Evolutionary conservation across 2,329 filamentous ascomycete genomes (phyloP).

Genomic region (Xylaria polymorpha): DNA sequence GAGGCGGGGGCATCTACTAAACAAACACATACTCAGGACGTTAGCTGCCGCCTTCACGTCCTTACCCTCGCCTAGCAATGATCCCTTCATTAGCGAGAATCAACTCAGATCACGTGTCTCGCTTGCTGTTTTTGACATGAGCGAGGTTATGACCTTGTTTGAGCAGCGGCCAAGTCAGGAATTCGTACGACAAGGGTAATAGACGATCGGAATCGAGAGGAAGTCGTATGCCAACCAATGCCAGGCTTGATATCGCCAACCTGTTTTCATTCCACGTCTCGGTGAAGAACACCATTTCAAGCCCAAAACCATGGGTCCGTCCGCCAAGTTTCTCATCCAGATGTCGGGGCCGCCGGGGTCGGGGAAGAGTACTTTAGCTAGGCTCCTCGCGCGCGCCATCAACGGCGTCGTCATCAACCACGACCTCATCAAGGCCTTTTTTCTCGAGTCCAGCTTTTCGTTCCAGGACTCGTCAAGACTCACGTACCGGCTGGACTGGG

Average conservation of each 20-base stretch:
- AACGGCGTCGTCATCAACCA: constrained; percentile 52
- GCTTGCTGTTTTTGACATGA: constrained; percentile 4
- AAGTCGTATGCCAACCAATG: background rate
- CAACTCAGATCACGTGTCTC: constrained; percentile 2
- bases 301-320: constrained; percentile 3
- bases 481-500: constrained; percentile 53
- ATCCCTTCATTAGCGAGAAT: background rate
- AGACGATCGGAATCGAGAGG: background rate
- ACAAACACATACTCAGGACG: background rate
- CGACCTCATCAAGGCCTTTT: constrained; percentile 51
- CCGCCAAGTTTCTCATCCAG: constrained; percentile 45
- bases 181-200: background rate
- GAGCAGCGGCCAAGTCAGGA: background rate
- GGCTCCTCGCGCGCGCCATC: constrained; percentile 45
- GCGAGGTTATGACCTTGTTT: background rate
- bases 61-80: background rate
- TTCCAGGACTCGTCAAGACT: constrained; percentile 50
- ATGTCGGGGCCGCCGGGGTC: constrained; percentile 56
- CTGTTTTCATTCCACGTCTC: background rate
- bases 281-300: background rate
- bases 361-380: constrained; percentile 54
- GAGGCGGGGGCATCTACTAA: background rate
- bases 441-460: constrained; percentile 46
- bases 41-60: background rate
- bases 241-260: background rate